Evolutionary conservation across 192 early-diverging fungal species (phyloP), one percentile per base, ranked within the genome.

Genomic region (Backusella mclennaniae): DNA sequence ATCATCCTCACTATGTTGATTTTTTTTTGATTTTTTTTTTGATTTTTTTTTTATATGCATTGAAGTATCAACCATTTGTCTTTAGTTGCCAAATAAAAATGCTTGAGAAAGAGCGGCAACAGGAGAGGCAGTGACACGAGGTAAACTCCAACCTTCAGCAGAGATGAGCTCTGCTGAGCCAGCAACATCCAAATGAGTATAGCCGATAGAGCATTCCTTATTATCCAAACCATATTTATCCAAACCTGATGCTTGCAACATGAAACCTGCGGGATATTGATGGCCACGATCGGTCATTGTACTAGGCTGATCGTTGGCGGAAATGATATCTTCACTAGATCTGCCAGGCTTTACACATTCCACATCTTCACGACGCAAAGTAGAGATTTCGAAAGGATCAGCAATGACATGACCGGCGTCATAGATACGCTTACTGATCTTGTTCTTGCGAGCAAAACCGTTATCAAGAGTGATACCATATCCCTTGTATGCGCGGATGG

Each of bases 141-240:
- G 84, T 67, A 96, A 87, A 66, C 90, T 89, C 78, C 91, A 89
- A 0, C 93, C 93, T 29, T 81, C 79, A 36, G 85, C 88, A 46
- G 79, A 75, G n/a, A 84, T 82, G 35, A 90, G 88, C 77, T 95
- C 94, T 3, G 92, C 91, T 63, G 87, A 89, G 38, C 92, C 95
- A 17, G 95, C 95, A 80, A 97, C 88, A 74, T 97, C 95, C 7
- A 95, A 80, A 80, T 97, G 95, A 35, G 93, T 92, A 86, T 93
- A 97, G 35, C 88, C 86, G 66, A 97, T 90, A 41, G 89, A 92
- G 15, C 49, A 26, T 8, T 86, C 77, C 39, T 85, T 84, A 29
- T 90, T 85, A 26, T 85, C 82, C 69, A 93, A 77, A 53, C 94
- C 92, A 80, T 95, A 91, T 67, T 88, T 78, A 76, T 90, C 83